phyloP scores from a whole-genome alignment of 2,329 filamentous ascomycete species.

The Berkeleyomyces basicola region DNA sequence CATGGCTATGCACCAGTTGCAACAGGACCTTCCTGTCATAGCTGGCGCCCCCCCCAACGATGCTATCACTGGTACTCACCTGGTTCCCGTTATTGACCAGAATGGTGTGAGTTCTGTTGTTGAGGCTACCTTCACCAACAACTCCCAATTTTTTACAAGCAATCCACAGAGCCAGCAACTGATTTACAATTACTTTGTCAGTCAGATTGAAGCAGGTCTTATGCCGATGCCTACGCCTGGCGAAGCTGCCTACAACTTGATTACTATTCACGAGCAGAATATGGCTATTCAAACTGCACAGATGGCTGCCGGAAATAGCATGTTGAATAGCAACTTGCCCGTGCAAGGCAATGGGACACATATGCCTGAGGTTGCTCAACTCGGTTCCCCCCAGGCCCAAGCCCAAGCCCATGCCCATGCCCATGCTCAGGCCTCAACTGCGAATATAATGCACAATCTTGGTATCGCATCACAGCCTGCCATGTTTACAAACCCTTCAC shows the following conservation, averaged over 20 bases:
- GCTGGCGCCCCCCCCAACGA: neutral
- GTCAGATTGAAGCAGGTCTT: neutral
- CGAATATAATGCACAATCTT: neutral
- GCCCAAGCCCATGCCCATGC: neutral
- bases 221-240: neutral
- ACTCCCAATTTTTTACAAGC: neutral
- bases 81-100: neutral
- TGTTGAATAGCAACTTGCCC: neutral
- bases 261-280: neutral
- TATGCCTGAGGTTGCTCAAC: too few relatives aligned
- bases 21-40: neutral
- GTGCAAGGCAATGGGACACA: neutral
- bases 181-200: neutral
- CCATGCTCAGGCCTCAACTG: neutral
- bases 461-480: neutral
- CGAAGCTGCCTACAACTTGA: neutral
- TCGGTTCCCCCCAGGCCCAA: neutral
- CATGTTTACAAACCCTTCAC: neutral
- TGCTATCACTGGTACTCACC: neutral
- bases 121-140: neutral
- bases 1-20: slow-evolving; percentile 1
- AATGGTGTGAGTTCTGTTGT: neutral
- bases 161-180: neutral
- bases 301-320: neutral
- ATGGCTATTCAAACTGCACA: neutral